A percentile compares a stretch with the other conserved stretches of the same genome.
Evolutionary conservation across 441 rosid species (phyloP).

Genomic region (Gossypium schwendimanii): DNA sequence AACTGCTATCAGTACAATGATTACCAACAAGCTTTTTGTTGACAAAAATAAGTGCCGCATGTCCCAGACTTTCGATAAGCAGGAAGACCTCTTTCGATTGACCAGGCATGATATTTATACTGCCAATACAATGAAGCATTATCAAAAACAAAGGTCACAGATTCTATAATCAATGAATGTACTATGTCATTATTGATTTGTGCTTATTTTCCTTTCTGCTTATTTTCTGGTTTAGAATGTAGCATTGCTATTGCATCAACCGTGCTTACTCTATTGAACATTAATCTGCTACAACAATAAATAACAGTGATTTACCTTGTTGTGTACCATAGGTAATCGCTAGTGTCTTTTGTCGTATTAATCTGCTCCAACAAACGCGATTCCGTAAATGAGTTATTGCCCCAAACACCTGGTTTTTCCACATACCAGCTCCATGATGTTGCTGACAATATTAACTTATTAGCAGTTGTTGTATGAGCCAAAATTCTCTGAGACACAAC

Average conservation of each 20-base stretch:
- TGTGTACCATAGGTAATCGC: constrained; percentile 64
- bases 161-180: not conserved
- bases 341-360: constrained; percentile 50
- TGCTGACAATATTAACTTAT: constrained; percentile 19
- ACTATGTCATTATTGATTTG: not conserved
- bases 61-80: constrained; percentile 48
- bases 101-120: constrained; percentile 25
- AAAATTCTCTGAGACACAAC: constrained; percentile 47
- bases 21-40: constrained; percentile 41
- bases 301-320: constrained; percentile 33
- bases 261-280: not conserved
- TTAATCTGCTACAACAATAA: not conserved
- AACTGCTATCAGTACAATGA: constrained; percentile 6
- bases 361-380: constrained; percentile 51
- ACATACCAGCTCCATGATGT: constrained; percentile 51
- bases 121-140: constrained; percentile 20
- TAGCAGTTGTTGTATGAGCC: constrained; percentile 18
- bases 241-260: not conserved
- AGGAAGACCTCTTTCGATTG: constrained; percentile 25
- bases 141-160: not conserved
- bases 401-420: constrained; percentile 47
- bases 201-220: not conserved
- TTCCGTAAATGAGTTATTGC: constrained; percentile 38
- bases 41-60: constrained; percentile 54
- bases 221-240: not conserved